Conservation (phyloP, 306 rosid species). For the Abrus pulchellus region DNA sequence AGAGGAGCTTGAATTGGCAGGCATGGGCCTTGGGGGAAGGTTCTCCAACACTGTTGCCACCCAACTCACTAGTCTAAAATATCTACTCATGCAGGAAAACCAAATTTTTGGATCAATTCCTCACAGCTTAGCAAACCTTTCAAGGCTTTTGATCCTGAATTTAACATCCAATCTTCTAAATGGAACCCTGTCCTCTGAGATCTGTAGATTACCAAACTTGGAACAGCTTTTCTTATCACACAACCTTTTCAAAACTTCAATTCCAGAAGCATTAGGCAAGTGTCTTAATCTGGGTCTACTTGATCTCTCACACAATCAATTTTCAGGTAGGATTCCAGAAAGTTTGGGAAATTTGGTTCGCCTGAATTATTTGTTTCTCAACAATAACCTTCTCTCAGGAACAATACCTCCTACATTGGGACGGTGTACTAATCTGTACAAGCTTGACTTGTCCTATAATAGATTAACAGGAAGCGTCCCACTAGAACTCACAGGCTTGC, state of each 20-base stretch:
- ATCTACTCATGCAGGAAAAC: slow-evolving; percentile 63
- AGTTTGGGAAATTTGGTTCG: slow-evolving; percentile 58
- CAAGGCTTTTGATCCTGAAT: slow-evolving; percentile 57
- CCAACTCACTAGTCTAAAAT: slow-evolving; percentile 35
- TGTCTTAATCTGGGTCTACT: slow-evolving; percentile 61
- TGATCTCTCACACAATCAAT: slow-evolving; percentile 68
- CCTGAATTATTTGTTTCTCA: slow-evolving; percentile 65
- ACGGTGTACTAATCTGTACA: slow-evolving; percentile 59
- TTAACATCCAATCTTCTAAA: slow-evolving; percentile 68
- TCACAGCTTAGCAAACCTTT: slow-evolving; percentile 57
- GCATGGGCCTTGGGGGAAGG: slow-evolving; percentile 72
- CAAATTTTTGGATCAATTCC: slow-evolving; percentile 73
- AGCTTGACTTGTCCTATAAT: slow-evolving; percentile 75
- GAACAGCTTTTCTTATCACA: slow-evolving; percentile 70
- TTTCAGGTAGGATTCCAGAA: slow-evolving; percentile 65
- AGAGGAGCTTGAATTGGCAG: slow-evolving; percentile 73
- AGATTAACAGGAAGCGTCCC: slow-evolving; percentile 68
- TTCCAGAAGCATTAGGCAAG: slow-evolving; percentile 56
- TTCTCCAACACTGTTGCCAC: slow-evolving; percentile 54
- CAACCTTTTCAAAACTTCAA: slow-evolving; percentile 56
- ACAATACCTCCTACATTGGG: slow-evolving; percentile 66
- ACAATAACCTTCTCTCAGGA: slow-evolving; percentile 72
- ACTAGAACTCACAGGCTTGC: slow-evolving; percentile 56
- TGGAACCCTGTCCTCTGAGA: slow-evolving; percentile 60
- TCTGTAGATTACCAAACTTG: slow-evolving; percentile 50